Base-by-base conservation (phyloP, 2,329 filamentous ascomycete genomes). In the Emmonsia crescens region DNA sequence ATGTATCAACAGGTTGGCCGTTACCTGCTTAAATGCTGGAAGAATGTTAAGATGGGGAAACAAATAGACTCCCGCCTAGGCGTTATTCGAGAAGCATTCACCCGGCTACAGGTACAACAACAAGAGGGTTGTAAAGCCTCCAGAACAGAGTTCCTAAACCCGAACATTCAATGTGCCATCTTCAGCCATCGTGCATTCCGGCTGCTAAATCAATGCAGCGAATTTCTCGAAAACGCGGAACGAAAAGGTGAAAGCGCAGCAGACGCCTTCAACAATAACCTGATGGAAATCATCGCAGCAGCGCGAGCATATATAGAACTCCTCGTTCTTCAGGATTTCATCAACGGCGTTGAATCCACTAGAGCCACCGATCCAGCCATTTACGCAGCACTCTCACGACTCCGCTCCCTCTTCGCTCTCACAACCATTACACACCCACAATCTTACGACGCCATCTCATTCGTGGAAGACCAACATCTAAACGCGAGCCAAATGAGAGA, bases 1-100 rank as follows among this genome's bases (percentile, higher is more conserved):
- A 71, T 77, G 61, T 72, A 72, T 62, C 74, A 76, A 60, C 73
- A 78, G 66, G 66, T 76, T 24, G 68, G 70, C 4, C 67, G 69
- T 2, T 67, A 68, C 49, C 65, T 76, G 44, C 38, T 62, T 19
- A 64, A 62, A 59, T 24, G 62, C 42, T 58, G 57, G 24, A 59
- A 61, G 16, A 31, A 49, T 9, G 40, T 64, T 16, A 62, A 60
- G 44, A 42, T 40, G 16, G 62, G 62, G 33, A 52, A 54, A n/a
- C 60, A 27, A 46, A 60, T 64, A 36, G 60, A 62, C 33, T 16
- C 19, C 3, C 60, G 21, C 21, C 44, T 62, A 21, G 12, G 10
- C n/a, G 16, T 52, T 40, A 12, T 64, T 29, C 42, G 33, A 12
- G 46, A 57, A 27, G 54, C 48, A 46, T 60, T 62, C 24, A 31